A percentile compares a stretch with the other conserved stretches of the same genome.
Evolutionary conservation across 176 grass and related monocot species (phyloP).

Genomic region (Carex scoparia): DNA sequence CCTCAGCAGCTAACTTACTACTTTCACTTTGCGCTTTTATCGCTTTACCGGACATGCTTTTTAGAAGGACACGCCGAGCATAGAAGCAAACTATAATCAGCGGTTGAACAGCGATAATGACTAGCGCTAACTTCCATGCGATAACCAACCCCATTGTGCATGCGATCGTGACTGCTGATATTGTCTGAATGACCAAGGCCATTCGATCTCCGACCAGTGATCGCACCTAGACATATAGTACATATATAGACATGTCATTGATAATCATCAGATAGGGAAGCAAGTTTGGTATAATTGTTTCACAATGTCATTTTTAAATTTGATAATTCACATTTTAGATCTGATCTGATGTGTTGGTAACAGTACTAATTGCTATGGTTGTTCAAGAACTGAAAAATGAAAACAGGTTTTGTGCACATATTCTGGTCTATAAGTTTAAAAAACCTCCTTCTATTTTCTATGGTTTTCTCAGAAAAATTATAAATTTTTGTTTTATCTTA

Average conservation of each 20-base stretch:
- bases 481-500: too few species aligned
- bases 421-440: background rate
- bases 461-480: too few species aligned
- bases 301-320: constrained; percentile 1
- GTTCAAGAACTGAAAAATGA: background rate
- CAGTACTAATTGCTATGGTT: background rate
- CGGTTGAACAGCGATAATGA: constrained; percentile 94
- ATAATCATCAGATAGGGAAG: too few species aligned
- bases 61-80: constrained; percentile 74
- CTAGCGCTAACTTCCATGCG: constrained; percentile 72
- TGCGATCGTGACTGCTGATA: constrained; percentile 67
- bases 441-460: background rate
- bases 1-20: constrained; percentile 88
- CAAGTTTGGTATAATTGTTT: too few species aligned
- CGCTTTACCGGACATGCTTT: constrained; percentile 72
- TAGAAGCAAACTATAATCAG: constrained; percentile 95
- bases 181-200: constrained; percentile 78
- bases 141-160: constrained; percentile 95
- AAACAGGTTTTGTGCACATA: background rate
- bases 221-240: constrained; percentile 45
- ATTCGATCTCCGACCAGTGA: constrained; percentile 89
- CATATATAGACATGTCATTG: too few species aligned
- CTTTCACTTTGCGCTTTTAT: constrained; percentile 73
- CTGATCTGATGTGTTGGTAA: background rate
- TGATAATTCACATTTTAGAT: background rate